Percentiles rank a stretch among this genome's conserved stretches.
These are phyloP conservation scores for Cylindrotheca fusiformis DNA, from an alignment of 108 stramenopile species.

Conservation along the genomic window DNA sequence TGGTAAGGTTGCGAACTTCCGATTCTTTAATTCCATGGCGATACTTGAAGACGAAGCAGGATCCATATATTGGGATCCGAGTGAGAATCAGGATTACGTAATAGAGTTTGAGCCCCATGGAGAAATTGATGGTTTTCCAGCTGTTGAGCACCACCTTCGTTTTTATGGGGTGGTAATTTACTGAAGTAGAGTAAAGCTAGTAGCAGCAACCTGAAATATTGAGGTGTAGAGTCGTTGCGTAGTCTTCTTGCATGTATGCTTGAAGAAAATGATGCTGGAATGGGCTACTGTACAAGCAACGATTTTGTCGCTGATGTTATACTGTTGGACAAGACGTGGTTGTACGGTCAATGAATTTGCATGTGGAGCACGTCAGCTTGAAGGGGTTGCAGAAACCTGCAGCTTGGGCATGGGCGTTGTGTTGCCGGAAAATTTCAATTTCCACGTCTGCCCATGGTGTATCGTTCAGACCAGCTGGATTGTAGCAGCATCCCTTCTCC, in stretches of 20 bases:
- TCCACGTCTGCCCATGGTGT: not conserved
- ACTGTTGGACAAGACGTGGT: too few relatives aligned
- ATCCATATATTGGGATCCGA: not conserved
- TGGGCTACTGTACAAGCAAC: too few relatives aligned
- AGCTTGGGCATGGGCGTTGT: not conserved
- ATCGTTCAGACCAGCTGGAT: not conserved
- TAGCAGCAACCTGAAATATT: too few relatives aligned
- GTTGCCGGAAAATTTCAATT: not conserved
- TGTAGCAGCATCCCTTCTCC: not conserved
- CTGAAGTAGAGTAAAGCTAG: too few relatives aligned
- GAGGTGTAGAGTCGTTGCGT: too few relatives aligned
- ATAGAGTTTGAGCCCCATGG: not conserved
- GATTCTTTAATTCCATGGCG: not conserved
- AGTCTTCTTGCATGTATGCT: too few relatives aligned
- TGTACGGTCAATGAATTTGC: not conserved
- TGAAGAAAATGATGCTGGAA: too few relatives aligned
- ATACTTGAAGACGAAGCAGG: not conserved
- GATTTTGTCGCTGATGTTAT: too few relatives aligned
- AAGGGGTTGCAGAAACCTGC: not conserved
- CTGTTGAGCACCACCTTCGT: not conserved
- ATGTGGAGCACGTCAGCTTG: not conserved
- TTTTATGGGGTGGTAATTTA: not conserved
- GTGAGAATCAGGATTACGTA: not conserved
- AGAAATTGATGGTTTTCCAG: not conserved
- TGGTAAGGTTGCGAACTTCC: not conserved